These are phyloP conservation scores for Pestalotiopsis sp. DNA, from an alignment of 2,329 filamentous ascomycete species.

Conservation along the genomic window DNA sequence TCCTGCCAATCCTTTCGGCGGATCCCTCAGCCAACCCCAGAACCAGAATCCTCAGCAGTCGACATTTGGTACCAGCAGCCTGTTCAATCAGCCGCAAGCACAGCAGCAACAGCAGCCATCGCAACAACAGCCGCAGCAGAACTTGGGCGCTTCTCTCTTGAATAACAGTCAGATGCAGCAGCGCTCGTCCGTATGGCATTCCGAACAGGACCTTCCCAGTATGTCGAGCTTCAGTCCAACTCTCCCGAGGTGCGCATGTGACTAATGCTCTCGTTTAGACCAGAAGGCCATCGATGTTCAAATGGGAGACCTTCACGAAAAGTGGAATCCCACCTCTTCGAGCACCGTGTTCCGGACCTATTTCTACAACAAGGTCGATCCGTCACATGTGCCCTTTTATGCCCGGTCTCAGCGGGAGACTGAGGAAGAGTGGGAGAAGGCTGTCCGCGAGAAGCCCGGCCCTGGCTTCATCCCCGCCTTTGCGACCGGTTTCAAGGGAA, in stretches of 20 bases:
- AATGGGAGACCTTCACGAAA: slow-evolving; percentile 69
- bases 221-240: neutral
- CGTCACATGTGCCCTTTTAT: slow-evolving; percentile 76
- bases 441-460: slow-evolving; percentile 77
- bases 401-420: slow-evolving; percentile 72
- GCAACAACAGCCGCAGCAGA: slow-evolving; percentile 36
- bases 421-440: slow-evolving; percentile 81
- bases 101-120: slow-evolving; percentile 40
- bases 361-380: slow-evolving; percentile 84
- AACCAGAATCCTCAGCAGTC: slow-evolving; percentile 38
- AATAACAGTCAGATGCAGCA: slow-evolving; percentile 1
- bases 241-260: neutral
- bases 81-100: slow-evolving; percentile 34
- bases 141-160: slow-evolving; percentile 20
- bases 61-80: slow-evolving; percentile 32
- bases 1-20: slow-evolving; percentile 9
- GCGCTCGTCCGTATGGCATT: slow-evolving; percentile 28
- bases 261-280: slow-evolving; percentile 39
- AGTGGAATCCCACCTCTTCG: slow-evolving; percentile 72
- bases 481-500: slow-evolving; percentile 71
- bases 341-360: slow-evolving; percentile 80
- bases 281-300: slow-evolving; percentile 78
- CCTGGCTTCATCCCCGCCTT: slow-evolving; percentile 78
- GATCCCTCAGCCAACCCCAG: slow-evolving; percentile 32
- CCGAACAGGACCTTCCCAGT: slow-evolving; percentile 26